Base-by-base conservation (phyloP, 805 yeast species). In the Brettanomyces sp. region DNA sequence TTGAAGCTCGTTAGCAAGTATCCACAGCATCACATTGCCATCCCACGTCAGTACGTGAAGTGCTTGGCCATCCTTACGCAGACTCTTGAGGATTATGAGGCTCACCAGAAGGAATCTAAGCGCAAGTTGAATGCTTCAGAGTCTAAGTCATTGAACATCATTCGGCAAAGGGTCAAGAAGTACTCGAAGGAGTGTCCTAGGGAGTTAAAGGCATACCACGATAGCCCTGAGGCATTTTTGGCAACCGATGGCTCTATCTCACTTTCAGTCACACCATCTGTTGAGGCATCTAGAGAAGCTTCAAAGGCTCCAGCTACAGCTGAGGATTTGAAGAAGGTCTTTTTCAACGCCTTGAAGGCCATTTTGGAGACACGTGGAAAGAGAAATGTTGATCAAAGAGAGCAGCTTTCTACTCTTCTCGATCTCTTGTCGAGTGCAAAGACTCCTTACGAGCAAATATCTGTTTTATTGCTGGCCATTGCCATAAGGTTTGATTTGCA, bases 361-460 rank as follows among this genome's bases (percentile, higher is more conserved):
- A 80, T 93, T 47, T 70, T 85, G 49, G 98, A 93, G 66, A 74
- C 89, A 43, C 82, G 99, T 69, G 99, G 99, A 72, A 90, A 90
- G 74, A 91, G 87, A 73, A 89, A 87, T 64, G 84, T 88, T 51
- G 96, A 91, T 64, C 79, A 82, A 52, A 64, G 62, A 51, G 95
- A 86, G 64, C 95, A 91, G 66, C 78, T 89, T 52, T 68, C 69
- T 46, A 70, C 74, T 40, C 72, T 93, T 59, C 95, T 85, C 67
- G 72, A 70, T 41, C 70, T 86, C 51, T 55, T 75, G 42, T 57
- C 67, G 9, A 72, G 82, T 46, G 69, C 77, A 9, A 66, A 69
- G 39, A 59, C 71, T 24, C 76, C 87, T 28, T 93, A 85, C 65
- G 95, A 93, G 69, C 70, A 72, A 52, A 86, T 93, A 55, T 70